Conservation (phyloP, 2,329 filamentous ascomycete species). For the Uncinocarpus reesii region DNA sequence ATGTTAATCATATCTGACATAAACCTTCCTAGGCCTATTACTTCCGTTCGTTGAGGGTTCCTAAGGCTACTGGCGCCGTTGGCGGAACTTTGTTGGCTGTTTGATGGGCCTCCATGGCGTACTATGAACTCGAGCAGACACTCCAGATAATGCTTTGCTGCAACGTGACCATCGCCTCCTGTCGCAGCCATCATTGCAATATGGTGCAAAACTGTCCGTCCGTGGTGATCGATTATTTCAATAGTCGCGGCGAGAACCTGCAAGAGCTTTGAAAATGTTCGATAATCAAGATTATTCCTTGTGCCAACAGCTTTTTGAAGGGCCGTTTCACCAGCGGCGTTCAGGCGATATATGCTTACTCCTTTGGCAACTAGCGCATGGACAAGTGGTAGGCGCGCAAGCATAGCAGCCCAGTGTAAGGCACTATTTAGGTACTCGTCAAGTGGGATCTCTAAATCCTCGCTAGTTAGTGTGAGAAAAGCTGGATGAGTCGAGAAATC, state of each 20-base stretch:
- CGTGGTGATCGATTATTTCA: conserved; percentile 78
- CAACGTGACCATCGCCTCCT: conserved; percentile 76
- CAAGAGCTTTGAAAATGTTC: conserved; percentile 79
- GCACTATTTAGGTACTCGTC: conserved; percentile 78
- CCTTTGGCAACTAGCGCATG: conserved; percentile 72
- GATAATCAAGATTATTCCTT: conserved; percentile 86
- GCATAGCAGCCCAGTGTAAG: conserved; percentile 89
- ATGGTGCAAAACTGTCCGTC: conserved; percentile 86
- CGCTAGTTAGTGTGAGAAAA: conserved; percentile 61
- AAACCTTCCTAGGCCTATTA: conserved; percentile 84
- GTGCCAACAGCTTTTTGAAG: conserved; percentile 87
- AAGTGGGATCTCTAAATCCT: conserved; percentile 85
- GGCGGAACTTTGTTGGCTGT: conserved; percentile 39
- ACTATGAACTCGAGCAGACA: conserved; percentile 90
- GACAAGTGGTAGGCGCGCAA: conserved; percentile 74
- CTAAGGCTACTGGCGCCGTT: conserved; percentile 21
- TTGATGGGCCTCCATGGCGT: conserved; percentile 61
- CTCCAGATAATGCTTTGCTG: conserved; percentile 88
- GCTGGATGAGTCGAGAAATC: conserved; percentile 67
- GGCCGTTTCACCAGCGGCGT: conserved; percentile 80
- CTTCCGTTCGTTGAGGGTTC: conserved; percentile 36
- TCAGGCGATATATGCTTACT: conserved; percentile 78
- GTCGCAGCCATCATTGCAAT: conserved; percentile 94
- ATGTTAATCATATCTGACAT: conserved; percentile 97
- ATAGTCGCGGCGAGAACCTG: conserved; percentile 84